phyloP scores from a whole-genome alignment of 2,329 filamentous ascomycete species.

The Orbilia oligospora region DNA sequence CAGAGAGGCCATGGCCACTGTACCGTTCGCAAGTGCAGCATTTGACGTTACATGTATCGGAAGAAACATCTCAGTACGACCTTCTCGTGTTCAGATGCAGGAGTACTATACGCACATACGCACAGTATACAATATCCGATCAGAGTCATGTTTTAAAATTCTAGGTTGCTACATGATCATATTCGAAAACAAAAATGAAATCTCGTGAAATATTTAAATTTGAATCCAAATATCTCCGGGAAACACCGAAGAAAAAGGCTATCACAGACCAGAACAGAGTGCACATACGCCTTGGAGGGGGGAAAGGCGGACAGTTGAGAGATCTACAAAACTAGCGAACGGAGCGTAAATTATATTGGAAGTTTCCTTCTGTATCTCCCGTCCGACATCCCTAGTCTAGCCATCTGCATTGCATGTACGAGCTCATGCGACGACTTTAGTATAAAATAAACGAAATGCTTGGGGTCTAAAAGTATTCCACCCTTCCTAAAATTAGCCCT shows the following conservation, averaged over 20 bases:
- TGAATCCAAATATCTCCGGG: not conserved
- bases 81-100: constrained; percentile 28
- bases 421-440: constrained; percentile 57
- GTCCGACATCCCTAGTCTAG: constrained; percentile 28
- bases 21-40: constrained; percentile 15
- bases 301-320: constrained; percentile 33
- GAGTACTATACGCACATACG: constrained; percentile 8
- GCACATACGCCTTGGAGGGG: constrained; percentile 19
- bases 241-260: not conserved
- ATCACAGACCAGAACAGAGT: constrained; percentile 4
- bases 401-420: constrained; percentile 55
- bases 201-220: not conserved
- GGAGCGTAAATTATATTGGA: constrained; percentile 59
- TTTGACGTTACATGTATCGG: constrained; percentile 31
- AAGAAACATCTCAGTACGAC: constrained; percentile 28
- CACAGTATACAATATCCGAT: not conserved
- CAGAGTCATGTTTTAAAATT: constrained; percentile 25
- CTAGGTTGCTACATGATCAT: not conserved
- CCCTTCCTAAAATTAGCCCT: constrained; percentile 54
- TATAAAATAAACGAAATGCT: constrained; percentile 49
- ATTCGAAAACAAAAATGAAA: not conserved
- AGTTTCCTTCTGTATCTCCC: constrained; percentile 14
- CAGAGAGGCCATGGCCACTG: constrained; percentile 38
- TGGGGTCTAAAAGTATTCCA: constrained; percentile 37
- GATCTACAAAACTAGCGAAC: constrained; percentile 59